Conservation (phyloP, 768 basidiomycete species). For the Cystofilobasidium capitatum region DNA sequence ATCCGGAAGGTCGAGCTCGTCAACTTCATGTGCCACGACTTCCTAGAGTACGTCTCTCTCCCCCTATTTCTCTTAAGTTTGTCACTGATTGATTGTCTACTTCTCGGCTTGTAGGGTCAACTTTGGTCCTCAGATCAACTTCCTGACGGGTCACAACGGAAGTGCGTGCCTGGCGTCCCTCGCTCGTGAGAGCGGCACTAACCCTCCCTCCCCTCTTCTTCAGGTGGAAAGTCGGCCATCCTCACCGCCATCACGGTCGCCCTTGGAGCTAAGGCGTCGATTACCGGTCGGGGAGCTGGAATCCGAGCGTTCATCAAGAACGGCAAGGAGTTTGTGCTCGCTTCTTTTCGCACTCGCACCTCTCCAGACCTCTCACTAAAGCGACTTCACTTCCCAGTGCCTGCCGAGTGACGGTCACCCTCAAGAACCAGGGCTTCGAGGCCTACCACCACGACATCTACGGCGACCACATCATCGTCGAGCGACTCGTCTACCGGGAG, state of each 20-base stretch:
- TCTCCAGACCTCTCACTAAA: not conserved
- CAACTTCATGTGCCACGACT: conserved; percentile 94
- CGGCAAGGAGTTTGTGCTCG: conserved; percentile 56
- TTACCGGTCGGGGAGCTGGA: conserved; percentile 78
- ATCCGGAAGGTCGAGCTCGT: conserved; percentile 69
- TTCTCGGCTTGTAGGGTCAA: conserved; percentile 47
- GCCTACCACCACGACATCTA: conserved; percentile 79
- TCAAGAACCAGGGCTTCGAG: conserved; percentile 86
- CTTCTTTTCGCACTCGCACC: not conserved
- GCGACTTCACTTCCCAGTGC: conserved; percentile 41
- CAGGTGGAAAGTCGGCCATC: conserved; percentile 91
- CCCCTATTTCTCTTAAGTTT: too few species aligned
- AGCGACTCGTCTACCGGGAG: conserved; percentile 66
- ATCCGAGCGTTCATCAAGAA: conserved; percentile 77
- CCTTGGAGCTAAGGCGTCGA: conserved; percentile 82
- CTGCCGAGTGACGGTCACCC: conserved; percentile 63
- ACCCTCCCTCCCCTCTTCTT: conserved; percentile 11
- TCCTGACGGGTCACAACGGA: conserved; percentile 92
- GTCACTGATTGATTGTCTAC: not conserved
- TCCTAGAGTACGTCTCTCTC: conserved; percentile 34
- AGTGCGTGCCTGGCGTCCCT: conserved; percentile 48
- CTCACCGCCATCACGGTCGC: conserved; percentile 86
- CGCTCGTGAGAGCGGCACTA: conserved; percentile 29
- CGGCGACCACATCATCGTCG: conserved; percentile 73
- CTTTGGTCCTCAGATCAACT: conserved; percentile 91